Evolutionary conservation across 805 yeast species (phyloP), one percentile per base, ranked within the genome.

Genomic region (Lipomyces lipofer): DNA sequence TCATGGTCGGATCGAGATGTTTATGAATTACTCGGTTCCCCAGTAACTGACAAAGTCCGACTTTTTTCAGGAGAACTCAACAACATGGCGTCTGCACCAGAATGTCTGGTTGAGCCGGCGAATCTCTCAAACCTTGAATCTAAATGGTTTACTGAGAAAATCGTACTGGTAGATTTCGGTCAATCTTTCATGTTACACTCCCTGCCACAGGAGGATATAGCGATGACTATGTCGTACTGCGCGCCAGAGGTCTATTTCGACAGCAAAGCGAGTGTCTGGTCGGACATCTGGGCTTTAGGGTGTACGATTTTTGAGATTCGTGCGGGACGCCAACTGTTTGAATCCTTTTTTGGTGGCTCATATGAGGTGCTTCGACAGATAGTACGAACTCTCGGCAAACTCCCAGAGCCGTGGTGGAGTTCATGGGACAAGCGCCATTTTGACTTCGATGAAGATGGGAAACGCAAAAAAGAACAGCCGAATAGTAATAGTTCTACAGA

Each of bases 41-140:
- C 40, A 36, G 40, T 36, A 17, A 70, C 67, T 51, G 22, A 59
- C 54, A 74, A 80, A 68, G 1, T 79, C 81, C 51, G 76, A 70
- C 1, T 65, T 64, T 1, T 79, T 67, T 25, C 83, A 73, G 1
- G 69, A 51, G n/a, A 75, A 43, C 27, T 82, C 68, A 15, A 79
- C 73, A 5, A 66, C 15, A 74, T 30, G 0, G 76, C 66, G n/a
- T 63, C 60, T 57, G 69, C 68, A 10, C 48, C 38, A 15, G 54
- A 52, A 13, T 42, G 51, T 28, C 61, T 44, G 17, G 62, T 28
- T 43, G 55, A 24, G 25, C 27, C 22, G n/a, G 57, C 47, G 9
- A 52, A 30, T 13, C 50, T 40, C 71, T 73, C 10, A 51, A 53
- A 44, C 74, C 72, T 44, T 8, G 40, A 36, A 15, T 17, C 3